Base-by-base conservation (phyloP, 2,329 filamentous ascomycete species). In the Aspergillus hortae region DNA sequence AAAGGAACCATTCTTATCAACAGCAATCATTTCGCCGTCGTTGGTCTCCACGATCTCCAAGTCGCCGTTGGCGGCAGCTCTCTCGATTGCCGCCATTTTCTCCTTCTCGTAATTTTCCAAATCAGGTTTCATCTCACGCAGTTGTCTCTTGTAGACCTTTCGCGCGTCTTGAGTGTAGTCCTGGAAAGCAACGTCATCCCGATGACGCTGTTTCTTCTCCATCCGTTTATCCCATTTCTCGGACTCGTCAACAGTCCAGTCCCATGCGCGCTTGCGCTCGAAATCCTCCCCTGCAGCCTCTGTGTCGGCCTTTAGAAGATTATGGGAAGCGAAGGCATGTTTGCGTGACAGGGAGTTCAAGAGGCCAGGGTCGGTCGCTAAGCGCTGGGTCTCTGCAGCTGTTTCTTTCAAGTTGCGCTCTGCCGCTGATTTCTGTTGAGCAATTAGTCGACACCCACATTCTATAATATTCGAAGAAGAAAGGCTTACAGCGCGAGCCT, bases 231-330 rank as follows among this genome's bases (percentile, higher is more conserved):
- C 94, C 94, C 94, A 99, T 60, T 82, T 84, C 75, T 96, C 94
- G 61, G 85, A 89, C 74, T 99, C 94, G 58, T 99, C 94, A 6
- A 92, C 78, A 1, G 94, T 99, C 89, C 94, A 99, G 75, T 97
- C 94, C 94, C 94, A 99, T 1, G 94, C 94, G 38, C 94, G 86
- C 75, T 97, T 96, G 60, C 94, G 89, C 79, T 99, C 94, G 67
- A 97, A 99, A 71, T 97, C 94, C 50, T 89, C 90, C 32, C 91
- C 91, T 0, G 81, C 78, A 15, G 89, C 90, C 69, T 92, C 89
- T 1, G 91, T 86, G 64, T 96, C 91, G 4, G 91, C 90, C 76
- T 96, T 96, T 41, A 96, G 81, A 0, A 99, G 83, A 67, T 97
- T 99, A 70, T 96, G 90, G 5, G 88, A 86, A 17, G 94, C 92